Base-by-base conservation (phyloP, 495 filamentous ascomycete genomes). In the Aspergillus saccharolyticus region DNA sequence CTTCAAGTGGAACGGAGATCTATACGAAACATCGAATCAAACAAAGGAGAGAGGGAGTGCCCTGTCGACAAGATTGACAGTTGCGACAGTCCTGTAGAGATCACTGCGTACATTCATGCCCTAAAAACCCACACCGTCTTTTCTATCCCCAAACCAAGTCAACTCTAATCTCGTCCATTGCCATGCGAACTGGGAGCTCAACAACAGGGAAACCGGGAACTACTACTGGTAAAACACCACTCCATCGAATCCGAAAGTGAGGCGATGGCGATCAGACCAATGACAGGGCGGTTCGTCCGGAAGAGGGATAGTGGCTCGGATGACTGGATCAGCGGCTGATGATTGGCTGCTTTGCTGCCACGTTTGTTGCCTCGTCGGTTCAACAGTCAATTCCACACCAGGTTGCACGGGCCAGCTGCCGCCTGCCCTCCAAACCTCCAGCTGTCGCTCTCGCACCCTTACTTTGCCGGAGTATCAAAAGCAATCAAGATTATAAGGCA, bases 281-380 rank as follows among this genome's bases (percentile, higher is more conserved):
- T 60, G 25, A 55, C 48, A 24, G 22, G 22, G 16, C 52, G 44
- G 25, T 47, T 52, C 21, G 53, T 46, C 52, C 33, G 42, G 43
- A 57, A 60, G 56, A 52, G 58, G 61, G 54, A 55, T 43, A 42
- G 33, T 39, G 33, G 33, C 12, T 51, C 54, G 44, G 49, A 54
- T 59, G 53, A 56, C 51, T 55, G 28, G 51, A 51, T 45, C 30
- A 30, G 48, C 53, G 44, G 30, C 20, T 18, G 3, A 9, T 54
- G 55, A 64, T 64, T 64, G 62, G 62, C 55, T 56, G 55, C 43
- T 44, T 52, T 44, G 56, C 25, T 57, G 58, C 62, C 58, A 64
- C 58, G 58, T 58, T 58, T 20, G 55, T 21, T 44, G 42, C 49
- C 44, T 45, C 18, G 47, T 20, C 16, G 21, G 22, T 44, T 42